Percentiles rank a stretch among this genome's conserved stretches.
These are phyloP conservation scores for Phytophthora pini DNA, from an alignment of 352 stramenopile species.

Conservation along the genomic window DNA sequence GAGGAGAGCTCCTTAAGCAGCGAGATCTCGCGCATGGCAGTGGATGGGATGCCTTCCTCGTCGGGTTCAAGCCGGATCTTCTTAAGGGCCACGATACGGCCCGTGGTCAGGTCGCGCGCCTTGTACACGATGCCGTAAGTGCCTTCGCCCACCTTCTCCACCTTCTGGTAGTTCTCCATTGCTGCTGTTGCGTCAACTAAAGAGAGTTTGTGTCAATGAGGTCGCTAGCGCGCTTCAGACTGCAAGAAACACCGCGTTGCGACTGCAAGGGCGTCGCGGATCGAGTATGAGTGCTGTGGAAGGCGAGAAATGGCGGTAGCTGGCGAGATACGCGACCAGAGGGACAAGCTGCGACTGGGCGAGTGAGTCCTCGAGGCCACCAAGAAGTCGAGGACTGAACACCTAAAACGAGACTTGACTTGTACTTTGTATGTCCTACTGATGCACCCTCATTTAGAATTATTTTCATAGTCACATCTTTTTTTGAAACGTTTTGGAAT, in stretches of 20 bases:
- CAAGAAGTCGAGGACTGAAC: constrained; percentile 33
- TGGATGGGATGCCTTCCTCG: constrained; percentile 98
- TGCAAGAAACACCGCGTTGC: constrained; percentile 7
- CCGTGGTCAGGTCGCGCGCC: constrained; percentile 88
- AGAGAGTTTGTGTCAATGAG: neutral
- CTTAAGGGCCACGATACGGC: constrained; percentile 95
- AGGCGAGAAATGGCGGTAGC: neutral
- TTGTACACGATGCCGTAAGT: constrained; percentile 99
- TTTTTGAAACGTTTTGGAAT: neutral
- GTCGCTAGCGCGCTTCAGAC: neutral
- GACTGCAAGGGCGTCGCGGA: neutral
- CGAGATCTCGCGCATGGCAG: constrained; percentile 98
- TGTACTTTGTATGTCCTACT: constrained; percentile 9
- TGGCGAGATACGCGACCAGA: neutral
- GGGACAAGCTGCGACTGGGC: neutral
- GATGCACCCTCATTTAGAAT: neutral
- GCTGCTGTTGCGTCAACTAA: neutral
- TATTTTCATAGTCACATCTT: neutral
- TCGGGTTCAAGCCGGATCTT: constrained; percentile 92
- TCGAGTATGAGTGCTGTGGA: neutral
- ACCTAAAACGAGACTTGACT: constrained; percentile 22
- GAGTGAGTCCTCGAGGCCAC: constrained; percentile 26
- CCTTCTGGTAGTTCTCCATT: constrained; percentile 90
- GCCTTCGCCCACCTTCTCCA: constrained; percentile 92
- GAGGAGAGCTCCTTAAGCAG: constrained; percentile 94